Conservation (phyloP, 305 asterid genomes). For the Ajuga reptans region DNA sequence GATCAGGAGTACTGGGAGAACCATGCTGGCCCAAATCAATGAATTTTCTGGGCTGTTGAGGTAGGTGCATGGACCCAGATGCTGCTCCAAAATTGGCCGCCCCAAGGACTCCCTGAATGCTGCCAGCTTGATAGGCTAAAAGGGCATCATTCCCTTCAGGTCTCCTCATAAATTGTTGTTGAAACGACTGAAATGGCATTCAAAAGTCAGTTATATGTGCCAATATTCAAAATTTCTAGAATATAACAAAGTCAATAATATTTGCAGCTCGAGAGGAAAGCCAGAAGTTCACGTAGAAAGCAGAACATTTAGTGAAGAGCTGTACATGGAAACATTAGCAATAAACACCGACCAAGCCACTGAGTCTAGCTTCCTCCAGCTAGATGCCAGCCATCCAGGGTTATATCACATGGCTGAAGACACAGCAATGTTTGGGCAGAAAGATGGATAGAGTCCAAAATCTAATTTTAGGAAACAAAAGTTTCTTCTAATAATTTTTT, state of each 20-base stretch:
- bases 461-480: not conserved
- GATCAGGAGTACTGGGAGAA: slow-evolving; percentile 59
- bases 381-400: not conserved
- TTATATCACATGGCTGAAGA: not conserved
- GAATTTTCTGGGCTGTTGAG: slow-evolving; percentile 69
- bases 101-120: slow-evolving; percentile 56
- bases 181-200: slow-evolving; percentile 48
- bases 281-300: not conserved
- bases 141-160: slow-evolving; percentile 77
- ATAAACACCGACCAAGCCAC: not conserved
- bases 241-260: not conserved
- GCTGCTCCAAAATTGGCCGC: slow-evolving; percentile 54
- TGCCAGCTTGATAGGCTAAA: slow-evolving; percentile 73
- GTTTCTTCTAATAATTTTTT: not conserved
- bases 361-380: not conserved
- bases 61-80: slow-evolving; percentile 60
- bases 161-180: slow-evolving; percentile 72
- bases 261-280: slow-evolving; percentile 6
- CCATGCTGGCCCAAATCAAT: slow-evolving; percentile 63
- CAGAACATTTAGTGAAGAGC: not conserved
- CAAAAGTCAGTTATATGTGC: slow-evolving; percentile 11
- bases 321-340: not conserved
- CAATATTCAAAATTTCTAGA: not conserved
- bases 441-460: not conserved
- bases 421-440: not conserved